phyloP scores from a whole-genome alignment of 768 basidiomycete genomes.

The Trametes villosa region DNA sequence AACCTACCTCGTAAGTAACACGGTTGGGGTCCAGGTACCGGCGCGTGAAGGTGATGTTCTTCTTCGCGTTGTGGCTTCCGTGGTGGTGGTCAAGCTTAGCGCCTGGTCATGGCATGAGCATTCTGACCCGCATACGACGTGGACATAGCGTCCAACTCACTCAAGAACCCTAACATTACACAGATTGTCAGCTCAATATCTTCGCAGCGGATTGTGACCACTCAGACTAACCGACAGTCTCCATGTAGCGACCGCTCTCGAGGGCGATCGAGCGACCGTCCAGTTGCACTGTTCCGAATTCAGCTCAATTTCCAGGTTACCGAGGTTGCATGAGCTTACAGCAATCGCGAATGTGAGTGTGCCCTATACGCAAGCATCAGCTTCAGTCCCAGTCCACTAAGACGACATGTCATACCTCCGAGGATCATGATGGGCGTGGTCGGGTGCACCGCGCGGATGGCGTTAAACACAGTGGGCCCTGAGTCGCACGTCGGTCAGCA shows the following conservation, averaged over 20 bases:
- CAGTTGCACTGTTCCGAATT: conserved; percentile 49
- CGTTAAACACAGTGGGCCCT: conserved; percentile 77
- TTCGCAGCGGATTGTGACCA: not conserved
- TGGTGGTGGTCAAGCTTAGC: conserved; percentile 50
- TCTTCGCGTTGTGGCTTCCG: conserved; percentile 40
- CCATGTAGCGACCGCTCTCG: conserved; percentile 90
- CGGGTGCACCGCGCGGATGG: conserved; percentile 73
- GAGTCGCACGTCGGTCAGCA: conserved; percentile 1
- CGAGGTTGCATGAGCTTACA: conserved; percentile 46
- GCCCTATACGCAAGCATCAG: conserved; percentile 43
- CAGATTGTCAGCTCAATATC: not conserved
- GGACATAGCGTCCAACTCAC: too few relatives aligned
- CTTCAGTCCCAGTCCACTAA: not conserved
- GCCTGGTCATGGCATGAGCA: conserved; percentile 43
- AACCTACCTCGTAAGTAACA: conserved; percentile 65
- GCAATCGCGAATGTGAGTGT: conserved; percentile 83
- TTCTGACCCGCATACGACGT: too few relatives aligned
- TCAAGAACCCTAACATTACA: conserved; percentile 55
- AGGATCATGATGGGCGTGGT: conserved; percentile 82
- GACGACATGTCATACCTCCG: conserved; percentile 52
- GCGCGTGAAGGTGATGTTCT: conserved; percentile 65
- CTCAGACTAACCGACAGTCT: conserved; percentile 83
- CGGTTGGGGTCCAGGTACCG: conserved; percentile 84
- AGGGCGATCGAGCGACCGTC: conserved; percentile 80
- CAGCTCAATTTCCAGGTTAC: not conserved